Base-by-base conservation (phyloP, 2,329 filamentous ascomycete genomes). In the Gliomastix tumulicola region DNA sequence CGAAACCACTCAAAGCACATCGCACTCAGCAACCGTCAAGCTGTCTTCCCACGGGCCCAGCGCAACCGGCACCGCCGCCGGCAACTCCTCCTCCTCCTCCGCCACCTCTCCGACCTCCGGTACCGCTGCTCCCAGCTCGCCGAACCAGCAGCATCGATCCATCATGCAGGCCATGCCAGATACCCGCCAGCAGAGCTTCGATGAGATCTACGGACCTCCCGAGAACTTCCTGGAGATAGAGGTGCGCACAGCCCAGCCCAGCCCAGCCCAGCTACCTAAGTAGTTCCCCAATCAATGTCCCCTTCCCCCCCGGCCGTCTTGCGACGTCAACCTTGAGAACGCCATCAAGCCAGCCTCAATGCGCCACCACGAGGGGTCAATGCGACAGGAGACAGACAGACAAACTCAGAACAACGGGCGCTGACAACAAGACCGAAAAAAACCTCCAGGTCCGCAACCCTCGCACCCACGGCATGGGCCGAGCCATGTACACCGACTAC, bases 211-310 rank as follows among this genome's bases (percentile, higher is more conserved):
- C 63, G 92, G 89, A 12, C 88, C 90, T 33, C 92, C 92, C 6
- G 92, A 98, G 73, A 98, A 98, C 71, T 96, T 97, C 59, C 77
- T 98, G 37, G 92, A 98, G 71, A 95, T 98, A 46, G 92, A 98
- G 74, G 89, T 92, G 61, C 40, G 66, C n/a, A 3, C n/a, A 18
- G 21, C 30, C 35, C 27, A n/a, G n/a, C 37, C 28, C 34, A 16
- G 23, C 19, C 15, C 23, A 9, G 18, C 18, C 25, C 13, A 28
- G 17, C n/a, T n/a, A n/a, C n/a, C n/a, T n/a, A n/a, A n/a, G n/a
- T 35, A 22, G 32, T 31, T 17, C 27, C 38, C 21, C 21, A 30
- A 21, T 32, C 15, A 18, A 25, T 12, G 5, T 19, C 30, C 3
- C 4, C 23, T 9, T 6, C 21, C n/a, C 20, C 27, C 19, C 23